Base-by-base conservation (phyloP, 129 eudicot species). In the Helichrysum umbraculigerum region DNA sequence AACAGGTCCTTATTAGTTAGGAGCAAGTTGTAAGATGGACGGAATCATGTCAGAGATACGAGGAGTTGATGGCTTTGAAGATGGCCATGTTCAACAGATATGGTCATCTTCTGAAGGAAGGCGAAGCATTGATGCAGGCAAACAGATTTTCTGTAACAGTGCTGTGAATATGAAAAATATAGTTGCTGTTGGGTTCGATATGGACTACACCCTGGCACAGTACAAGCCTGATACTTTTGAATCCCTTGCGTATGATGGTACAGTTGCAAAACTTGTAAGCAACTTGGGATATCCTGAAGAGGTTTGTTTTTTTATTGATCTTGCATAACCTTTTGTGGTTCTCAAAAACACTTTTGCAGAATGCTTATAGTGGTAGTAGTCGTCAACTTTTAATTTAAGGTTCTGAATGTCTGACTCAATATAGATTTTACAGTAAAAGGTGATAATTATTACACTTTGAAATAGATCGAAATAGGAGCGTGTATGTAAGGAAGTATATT, bases 131-230 rank as follows among this genome's bases (percentile, higher is more conserved):
- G 88, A 76, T 30, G 85, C 86, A n/a, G 93, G 97, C 60, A 94
- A 87, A 64, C 89, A 83, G 68, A 87, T 94, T 7, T 91, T 91
- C 79, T 94, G 97, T 58, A 93, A 93, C 71, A 90, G 98, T 77
- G 90, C 97, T 39, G 81, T 93, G 44, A 90, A 90, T 81, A 90
- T 93, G 97, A 86, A 85, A 71, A 79, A 76, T 66, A 90, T 90
- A 47, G 97, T 87, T 76, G 99, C 99, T 69, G 93, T 90, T n/a
- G 98, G 97, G 28, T 90, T 93, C 56, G 98, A 93, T 67, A 93
- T 93, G 98, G 98, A 93, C 66, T 90, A 93, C 50, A 93, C 98
- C 10, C 73, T 94, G 76, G 98, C 98, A 33, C 98, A 94, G 34
- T 94, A 94, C 81, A 94, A 87, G 58, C 86, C 97, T 17, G 96